Base-by-base conservation (phyloP, 306 rosid species). In the Vicia faba region DNA sequence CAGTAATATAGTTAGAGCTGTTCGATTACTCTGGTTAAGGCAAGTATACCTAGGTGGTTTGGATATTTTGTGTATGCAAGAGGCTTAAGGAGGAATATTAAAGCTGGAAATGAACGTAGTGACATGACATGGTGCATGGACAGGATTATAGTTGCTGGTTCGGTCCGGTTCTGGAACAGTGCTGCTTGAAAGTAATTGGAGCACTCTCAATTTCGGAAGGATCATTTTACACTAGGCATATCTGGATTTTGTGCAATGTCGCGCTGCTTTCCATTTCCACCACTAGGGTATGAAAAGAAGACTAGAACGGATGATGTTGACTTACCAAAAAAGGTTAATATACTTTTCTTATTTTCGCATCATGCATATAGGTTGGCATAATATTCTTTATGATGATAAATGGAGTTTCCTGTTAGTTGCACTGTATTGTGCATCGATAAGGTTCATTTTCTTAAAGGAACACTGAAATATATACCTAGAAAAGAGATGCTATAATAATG, bases 231-330 rank as follows among this genome's bases (percentile, higher is more conserved):
- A 65, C 81, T 73, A 61, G 70, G 71, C 78, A 8, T 75, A 69
- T 82, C 71, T 70, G 81, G 84, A 69, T 72, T 88, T 74, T 82
- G 86, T 86, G n/a, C n/a, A n/a, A n/a, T n/a, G n/a, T n/a, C n/a
- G n/a, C n/a, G n/a, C n/a, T n/a, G n/a, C n/a, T n/a, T n/a, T n/a
- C n/a, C n/a, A n/a, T n/a, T n/a, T n/a, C n/a, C n/a, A n/a, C n/a
- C n/a, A n/a, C n/a, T n/a, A 18, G 98, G 97, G 79, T 93, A 89
- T 86, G 89, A 82, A 84, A 93, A 87, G 87, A 86, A 83, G 81
- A 73, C 80, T 77, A 79, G 80, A 79, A 69, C 83, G 4, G 90
- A 86, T 75, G 87, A 86, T 45, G 85, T 60, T 70, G 82, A 89
- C 80, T 70, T 84, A 35, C 76, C 83, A 25, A 85, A 77, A 79